Base-by-base conservation (phyloP, 345 rosid genomes). In the Brassica carinata region DNA sequence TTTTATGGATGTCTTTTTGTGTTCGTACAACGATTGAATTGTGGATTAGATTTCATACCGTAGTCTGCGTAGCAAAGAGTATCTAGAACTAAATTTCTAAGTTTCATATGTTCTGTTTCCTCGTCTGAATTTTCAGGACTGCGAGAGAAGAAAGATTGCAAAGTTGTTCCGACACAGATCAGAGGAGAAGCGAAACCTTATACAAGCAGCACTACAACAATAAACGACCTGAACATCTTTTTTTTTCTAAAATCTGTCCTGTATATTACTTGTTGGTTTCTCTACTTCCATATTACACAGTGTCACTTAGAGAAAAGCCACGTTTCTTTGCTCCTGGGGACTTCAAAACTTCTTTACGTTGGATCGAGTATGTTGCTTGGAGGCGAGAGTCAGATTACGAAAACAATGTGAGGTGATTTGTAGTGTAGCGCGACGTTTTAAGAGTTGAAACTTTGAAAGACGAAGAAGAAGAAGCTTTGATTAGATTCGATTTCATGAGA, bases 71-170 rank as follows among this genome's bases (percentile, higher is more conserved):
- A 68, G 75, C 30, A 11, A 58, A 45, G 69, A 45, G 64, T 45
- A 48, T 33, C 5, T 5, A 30, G 27, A 40, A 31, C 18, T 5
- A 15, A 27, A 63, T 34, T 7, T 80, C 76, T 64, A 64, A 26
- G 71, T 10, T 75, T 64, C 15, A 26, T 14, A 23, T 59, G 51
- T 61, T 36, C 38, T 51, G 7, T 9, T 30, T 31, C 38, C 0
- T 70, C 27, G 19, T 73, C n/a, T 67, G 36, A 51, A 51, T 70
- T 82, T 81, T 29, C 90, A 93, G 99, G 99, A 96, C 76, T 96
- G 99, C 71, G 99, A 96, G 84, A 90, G 99, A 84, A 89, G 99
- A 84, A 84, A 85, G 10, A 72, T 96, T 71, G 92, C 98, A 0
- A 96, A 96, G 85, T 78, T 92, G 83, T 96, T 87, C 79, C 97